phyloP scores from a whole-genome alignment of 371 early-diverging fungal species.

The Rhizopus stolonifer region DNA sequence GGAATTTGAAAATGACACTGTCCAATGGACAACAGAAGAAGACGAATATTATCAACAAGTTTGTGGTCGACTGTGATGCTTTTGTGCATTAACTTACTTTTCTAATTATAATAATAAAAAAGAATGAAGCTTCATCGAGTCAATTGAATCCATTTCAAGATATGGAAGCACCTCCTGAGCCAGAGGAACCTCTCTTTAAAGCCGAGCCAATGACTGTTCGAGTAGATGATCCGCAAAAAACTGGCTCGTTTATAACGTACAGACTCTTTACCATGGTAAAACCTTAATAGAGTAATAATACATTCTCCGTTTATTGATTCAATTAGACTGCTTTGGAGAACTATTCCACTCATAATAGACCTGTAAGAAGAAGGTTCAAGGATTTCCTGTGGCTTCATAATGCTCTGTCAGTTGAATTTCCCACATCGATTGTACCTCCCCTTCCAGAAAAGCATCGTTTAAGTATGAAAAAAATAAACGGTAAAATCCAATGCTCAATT shows the following conservation, averaged over 20 bases:
- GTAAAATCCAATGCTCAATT: too few relatives aligned
- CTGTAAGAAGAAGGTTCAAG: conserved; percentile 85
- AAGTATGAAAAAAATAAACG: too few relatives aligned
- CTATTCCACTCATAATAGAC: conserved; percentile 39
- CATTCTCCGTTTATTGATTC: neutral
- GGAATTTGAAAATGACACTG: neutral
- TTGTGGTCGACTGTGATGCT: neutral
- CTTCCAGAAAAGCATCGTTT: conserved; percentile 89
- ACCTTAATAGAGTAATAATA: neutral
- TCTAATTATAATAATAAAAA: neutral
- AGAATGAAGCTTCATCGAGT: conserved; percentile 20
- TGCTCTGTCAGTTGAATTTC: conserved; percentile 69
- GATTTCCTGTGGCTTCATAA: conserved; percentile 91
- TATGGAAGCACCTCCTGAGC: neutral
- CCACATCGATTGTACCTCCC: conserved; percentile 86
- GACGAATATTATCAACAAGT: conserved; percentile 11
- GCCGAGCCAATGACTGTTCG: conserved; percentile 45
- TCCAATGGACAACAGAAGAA: conserved; percentile 14
- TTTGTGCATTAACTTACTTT: neutral
- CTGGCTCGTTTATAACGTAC: conserved; percentile 36
- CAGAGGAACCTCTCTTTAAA: conserved; percentile 10
- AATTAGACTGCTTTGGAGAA: conserved; percentile 56
- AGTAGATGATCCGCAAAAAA: conserved; percentile 79
- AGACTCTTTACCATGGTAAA: conserved; percentile 32
- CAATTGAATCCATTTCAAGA: conserved; percentile 21